Base-by-base conservation (phyloP, 208 protist genomes). In the Phytomonas sp. region DNA sequence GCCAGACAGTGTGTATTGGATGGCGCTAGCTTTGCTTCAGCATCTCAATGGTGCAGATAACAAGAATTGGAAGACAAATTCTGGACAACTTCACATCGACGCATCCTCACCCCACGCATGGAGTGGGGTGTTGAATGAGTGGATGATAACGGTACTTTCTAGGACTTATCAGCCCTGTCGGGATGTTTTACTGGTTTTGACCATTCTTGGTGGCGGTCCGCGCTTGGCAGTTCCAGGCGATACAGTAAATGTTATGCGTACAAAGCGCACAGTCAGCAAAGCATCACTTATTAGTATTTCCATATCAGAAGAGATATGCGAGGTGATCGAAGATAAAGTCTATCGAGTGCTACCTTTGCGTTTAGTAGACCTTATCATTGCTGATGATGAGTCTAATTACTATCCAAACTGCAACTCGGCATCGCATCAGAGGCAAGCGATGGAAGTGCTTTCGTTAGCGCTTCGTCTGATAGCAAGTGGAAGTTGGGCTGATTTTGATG, bases 161-260 rank as follows among this genome's bases (percentile, higher is more conserved):
- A 51, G n/a, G 9, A 37, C 43, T 4, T 66, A 59, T 61, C 63
- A 68, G n/a, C 67, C 69, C 9, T 66, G n/a, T 40, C 62, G 62
- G 30, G 84, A 90, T 69, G 80, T 80, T 23, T 76, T 88, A 33
- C 75, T 94, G 7, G 80, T 77, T 13, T 78, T 96, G n/a, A 73
- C 79, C 11, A 82, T 96, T 63, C 71, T 94, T 7, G 76, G 78
- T 53, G 83, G 82, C 8, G 60, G 71, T 9, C 71, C 86, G 26
- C 82, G 91, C 28, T 69, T 93, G 13, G 82, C 85, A n/a, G 88
- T 87, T 31, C 78, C 84, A 1, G 91, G 88, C 17, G 91, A 96
- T 73, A 60, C 30, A 13, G 77, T 96, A 30, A 67, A 67, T 29
- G 76, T 92, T 11, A 73, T 80, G n/a, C 80, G 80, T 34, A 74